Evolutionary conservation across 176 grass and related monocot species (phyloP).

Genomic region (Carex myosuroides): DNA sequence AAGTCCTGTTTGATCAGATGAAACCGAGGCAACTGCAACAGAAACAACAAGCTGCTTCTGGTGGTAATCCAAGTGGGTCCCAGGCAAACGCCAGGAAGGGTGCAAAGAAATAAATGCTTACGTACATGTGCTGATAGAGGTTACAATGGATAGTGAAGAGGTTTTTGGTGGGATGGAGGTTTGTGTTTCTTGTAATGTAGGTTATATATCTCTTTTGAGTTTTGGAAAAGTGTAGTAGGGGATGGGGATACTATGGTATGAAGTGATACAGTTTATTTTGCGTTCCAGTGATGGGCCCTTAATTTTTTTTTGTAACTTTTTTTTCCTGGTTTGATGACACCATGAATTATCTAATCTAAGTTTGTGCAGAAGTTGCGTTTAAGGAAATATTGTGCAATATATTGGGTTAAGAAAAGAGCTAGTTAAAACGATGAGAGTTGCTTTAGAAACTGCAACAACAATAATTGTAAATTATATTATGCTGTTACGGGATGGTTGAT

Average conservation of each 20-base stretch:
- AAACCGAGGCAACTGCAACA: slow-evolving; percentile 26
- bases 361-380: not conserved
- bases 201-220: not conserved
- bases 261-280: not conserved
- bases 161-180: not conserved
- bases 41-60: not conserved
- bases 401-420: not conserved
- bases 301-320: not conserved
- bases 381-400: not conserved
- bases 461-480: not conserved
- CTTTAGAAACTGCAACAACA: not conserved
- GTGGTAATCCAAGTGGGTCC: not conserved
- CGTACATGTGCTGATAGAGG: not conserved
- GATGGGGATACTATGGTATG: not conserved
- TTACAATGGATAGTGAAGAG: not conserved
- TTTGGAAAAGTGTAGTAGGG: not conserved
- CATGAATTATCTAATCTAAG: not conserved
- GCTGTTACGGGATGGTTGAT: not conserved
- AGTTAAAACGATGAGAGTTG: not conserved
- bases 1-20: slow-evolving; percentile 58
- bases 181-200: not conserved
- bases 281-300: not conserved
- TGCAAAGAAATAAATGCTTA: not conserved
- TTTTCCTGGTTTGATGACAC: not conserved
- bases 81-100: not conserved